A percentile compares a stretch with the other conserved stretches of the same genome.
Evolutionary conservation across 108 stramenopile genomes (phyloP).

Genomic region (Nitzschia sp.): DNA sequence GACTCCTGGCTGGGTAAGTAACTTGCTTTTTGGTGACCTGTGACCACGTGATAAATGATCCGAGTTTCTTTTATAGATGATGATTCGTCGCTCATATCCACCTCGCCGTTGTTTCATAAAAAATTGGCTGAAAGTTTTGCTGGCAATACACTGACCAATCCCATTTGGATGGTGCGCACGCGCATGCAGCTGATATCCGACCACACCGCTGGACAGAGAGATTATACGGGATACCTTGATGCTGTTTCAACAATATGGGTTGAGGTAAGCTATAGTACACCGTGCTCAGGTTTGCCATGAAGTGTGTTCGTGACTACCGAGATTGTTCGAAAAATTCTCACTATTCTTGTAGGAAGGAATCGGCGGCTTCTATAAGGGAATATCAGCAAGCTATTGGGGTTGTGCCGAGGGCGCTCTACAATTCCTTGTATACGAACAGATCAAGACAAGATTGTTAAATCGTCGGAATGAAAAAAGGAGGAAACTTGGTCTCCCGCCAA

Average conservation of each 20-base stretch:
- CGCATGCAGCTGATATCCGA: constrained; percentile 87
- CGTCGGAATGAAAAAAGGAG: constrained; percentile 53
- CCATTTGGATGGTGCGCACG: constrained; percentile 96
- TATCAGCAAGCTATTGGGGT: constrained; percentile 93
- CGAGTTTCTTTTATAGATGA: too few relatives aligned
- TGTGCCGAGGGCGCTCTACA: constrained; percentile 89
- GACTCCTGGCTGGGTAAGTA: constrained; percentile 66
- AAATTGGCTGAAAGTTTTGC: too few relatives aligned
- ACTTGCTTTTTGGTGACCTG: too few relatives aligned
- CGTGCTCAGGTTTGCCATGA: too few relatives aligned
- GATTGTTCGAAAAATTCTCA: too few relatives aligned
- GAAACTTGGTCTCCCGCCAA: constrained; percentile 52
- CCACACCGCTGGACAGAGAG: constrained; percentile 68
- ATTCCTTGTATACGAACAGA: constrained; percentile 90
- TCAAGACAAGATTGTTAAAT: constrained; percentile 68
- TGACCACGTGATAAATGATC: too few relatives aligned
- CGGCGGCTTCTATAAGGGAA: constrained; percentile 88
- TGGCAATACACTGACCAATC: constrained; percentile 88
- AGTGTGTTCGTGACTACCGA: too few relatives aligned
- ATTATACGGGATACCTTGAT: constrained; percentile 77
- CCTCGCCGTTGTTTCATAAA: too few relatives aligned
- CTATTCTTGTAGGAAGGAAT: constrained; percentile 76
- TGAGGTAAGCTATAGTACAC: too few relatives aligned
- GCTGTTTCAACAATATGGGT: constrained; percentile 80
- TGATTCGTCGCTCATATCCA: too few relatives aligned